Evolutionary conservation across 1,139 yeast species (phyloP).

Genomic region (Hemisphaericaspora xylofermentans): DNA sequence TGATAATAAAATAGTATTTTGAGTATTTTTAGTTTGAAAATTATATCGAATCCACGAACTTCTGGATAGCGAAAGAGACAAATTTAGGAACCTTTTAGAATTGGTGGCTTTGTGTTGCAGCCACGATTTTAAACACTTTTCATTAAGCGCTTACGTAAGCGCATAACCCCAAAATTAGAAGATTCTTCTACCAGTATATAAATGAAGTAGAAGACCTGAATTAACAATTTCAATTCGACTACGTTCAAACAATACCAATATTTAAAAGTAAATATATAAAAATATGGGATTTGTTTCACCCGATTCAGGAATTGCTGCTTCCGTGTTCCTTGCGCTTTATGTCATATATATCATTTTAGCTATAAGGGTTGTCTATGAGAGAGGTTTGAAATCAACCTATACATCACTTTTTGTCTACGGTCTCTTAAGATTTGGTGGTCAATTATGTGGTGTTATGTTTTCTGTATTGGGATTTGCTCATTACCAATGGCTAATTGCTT

Average conservation of each 20-base stretch:
- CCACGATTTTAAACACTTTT: neutral
- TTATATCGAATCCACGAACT: too few relatives aligned
- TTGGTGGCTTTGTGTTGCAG: too few relatives aligned
- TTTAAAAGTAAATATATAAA: neutral
- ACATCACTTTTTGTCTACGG: slow-evolving; percentile 27
- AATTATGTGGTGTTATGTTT: slow-evolving; percentile 36
- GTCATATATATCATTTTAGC: slow-evolving; percentile 22
- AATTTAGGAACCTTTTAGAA: too few relatives aligned
- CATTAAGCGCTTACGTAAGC: slow-evolving; percentile 3
- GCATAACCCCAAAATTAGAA: neutral
- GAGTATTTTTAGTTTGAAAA: too few relatives aligned
- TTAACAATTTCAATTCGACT: neutral
- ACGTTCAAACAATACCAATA: neutral
- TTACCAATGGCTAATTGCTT: slow-evolving; percentile 37
- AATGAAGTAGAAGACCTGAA: too few relatives aligned
- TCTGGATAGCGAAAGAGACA: too few relatives aligned
- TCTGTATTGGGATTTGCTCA: slow-evolving; percentile 27
- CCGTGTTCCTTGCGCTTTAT: slow-evolving; percentile 29
- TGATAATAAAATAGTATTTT: too few relatives aligned
- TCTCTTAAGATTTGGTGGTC: slow-evolving; percentile 33
- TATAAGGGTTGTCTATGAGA: slow-evolving; percentile 15
- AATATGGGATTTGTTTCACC: slow-evolving; percentile 15
- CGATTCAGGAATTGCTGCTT: slow-evolving; percentile 35
- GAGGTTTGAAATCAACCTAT: slow-evolving; percentile 25
- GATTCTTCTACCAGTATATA: too few relatives aligned